These are phyloP conservation scores for Clonostachys rosea DNA, from an alignment of 2,329 filamentous ascomycete genomes.

Conservation along the genomic window DNA sequence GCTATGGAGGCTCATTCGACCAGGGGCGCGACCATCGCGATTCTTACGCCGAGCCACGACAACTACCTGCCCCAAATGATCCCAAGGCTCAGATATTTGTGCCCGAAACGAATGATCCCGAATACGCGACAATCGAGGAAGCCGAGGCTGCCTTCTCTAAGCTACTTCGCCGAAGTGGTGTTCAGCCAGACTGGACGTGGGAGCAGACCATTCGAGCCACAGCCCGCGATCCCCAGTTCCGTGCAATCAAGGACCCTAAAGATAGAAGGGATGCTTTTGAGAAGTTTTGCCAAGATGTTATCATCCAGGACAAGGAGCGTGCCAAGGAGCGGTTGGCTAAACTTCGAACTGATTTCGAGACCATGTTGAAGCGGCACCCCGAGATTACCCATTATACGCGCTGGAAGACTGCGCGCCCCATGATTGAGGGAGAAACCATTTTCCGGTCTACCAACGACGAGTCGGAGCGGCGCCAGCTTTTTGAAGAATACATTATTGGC, in stretches of 20 bases:
- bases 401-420: conserved; percentile 92
- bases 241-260: conserved; percentile 86
- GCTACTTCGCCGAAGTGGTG: conserved; percentile 76
- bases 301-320: conserved; percentile 88
- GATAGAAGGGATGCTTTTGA: conserved; percentile 89
- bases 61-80: conserved; percentile 53
- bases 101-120: conserved; percentile 65
- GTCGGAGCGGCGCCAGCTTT: conserved; percentile 80
- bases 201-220: conserved; percentile 81
- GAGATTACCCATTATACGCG: conserved; percentile 97
- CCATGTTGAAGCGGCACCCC: conserved; percentile 92
- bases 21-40: conserved; percentile 12
- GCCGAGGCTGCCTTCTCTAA: conserved; percentile 93
- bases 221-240: conserved; percentile 88
- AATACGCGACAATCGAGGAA: conserved; percentile 77
- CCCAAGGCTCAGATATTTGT: conserved; percentile 54
- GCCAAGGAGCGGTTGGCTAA: conserved; percentile 91
- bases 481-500: conserved; percentile 86
- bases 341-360: conserved; percentile 87
- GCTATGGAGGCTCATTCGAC: conserved; percentile 27
- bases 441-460: conserved; percentile 90
- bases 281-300: conserved; percentile 88
- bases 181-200: conserved; percentile 91
- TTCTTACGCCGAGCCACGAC: conserved; percentile 29
- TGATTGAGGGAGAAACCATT: conserved; percentile 92